Evolutionary conservation across 2,329 filamentous ascomycete genomes (phyloP).

Genomic region (Aureobasidium mangrovei): DNA sequence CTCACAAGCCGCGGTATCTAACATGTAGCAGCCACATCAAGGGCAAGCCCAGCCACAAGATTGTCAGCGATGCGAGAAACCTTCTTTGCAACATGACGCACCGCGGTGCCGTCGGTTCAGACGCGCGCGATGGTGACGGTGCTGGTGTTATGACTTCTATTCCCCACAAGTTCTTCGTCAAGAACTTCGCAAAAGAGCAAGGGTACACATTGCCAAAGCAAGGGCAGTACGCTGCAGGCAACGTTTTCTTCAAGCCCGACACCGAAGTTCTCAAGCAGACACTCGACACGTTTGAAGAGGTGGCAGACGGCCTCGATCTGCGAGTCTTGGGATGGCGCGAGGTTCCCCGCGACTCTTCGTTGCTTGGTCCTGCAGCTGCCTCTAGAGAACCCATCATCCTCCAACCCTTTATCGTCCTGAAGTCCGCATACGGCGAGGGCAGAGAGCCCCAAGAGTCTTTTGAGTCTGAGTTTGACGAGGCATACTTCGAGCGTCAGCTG

Average conservation of each 20-base stretch:
- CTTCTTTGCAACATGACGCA: conserved; percentile 99
- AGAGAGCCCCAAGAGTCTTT: conserved; percentile 71
- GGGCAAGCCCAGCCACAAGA: conserved; percentile 94
- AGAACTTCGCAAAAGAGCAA: conserved; percentile 92
- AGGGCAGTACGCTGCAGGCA: conserved; percentile 94
- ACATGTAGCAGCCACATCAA: conserved; percentile 71
- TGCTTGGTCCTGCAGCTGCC: conserved; percentile 84
- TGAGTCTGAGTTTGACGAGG: conserved; percentile 70
- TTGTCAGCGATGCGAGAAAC: conserved; percentile 94
- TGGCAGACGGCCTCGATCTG: conserved; percentile 78
- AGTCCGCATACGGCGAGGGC: conserved; percentile 74
- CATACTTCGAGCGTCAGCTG: conserved; percentile 82
- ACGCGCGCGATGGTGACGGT: conserved; percentile 95
- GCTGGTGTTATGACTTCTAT: conserved; percentile 99
- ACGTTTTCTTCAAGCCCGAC: conserved; percentile 98
- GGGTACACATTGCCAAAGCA: conserved; percentile 76
- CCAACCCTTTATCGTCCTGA: conserved; percentile 88
- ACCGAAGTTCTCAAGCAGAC: conserved; percentile 82
- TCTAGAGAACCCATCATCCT: conserved; percentile 92
- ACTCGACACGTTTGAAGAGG: conserved; percentile 85
- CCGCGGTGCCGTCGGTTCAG: conserved; percentile 93
- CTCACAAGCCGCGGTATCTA: conserved; percentile 16
- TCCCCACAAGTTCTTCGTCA: conserved; percentile 95
- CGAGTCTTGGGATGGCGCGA: conserved; percentile 93
- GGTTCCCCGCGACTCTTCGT: conserved; percentile 84